These are phyloP conservation scores for Calonectria henricotiae DNA, from an alignment of 2,329 filamentous ascomycete genomes.

Conservation along the genomic window DNA sequence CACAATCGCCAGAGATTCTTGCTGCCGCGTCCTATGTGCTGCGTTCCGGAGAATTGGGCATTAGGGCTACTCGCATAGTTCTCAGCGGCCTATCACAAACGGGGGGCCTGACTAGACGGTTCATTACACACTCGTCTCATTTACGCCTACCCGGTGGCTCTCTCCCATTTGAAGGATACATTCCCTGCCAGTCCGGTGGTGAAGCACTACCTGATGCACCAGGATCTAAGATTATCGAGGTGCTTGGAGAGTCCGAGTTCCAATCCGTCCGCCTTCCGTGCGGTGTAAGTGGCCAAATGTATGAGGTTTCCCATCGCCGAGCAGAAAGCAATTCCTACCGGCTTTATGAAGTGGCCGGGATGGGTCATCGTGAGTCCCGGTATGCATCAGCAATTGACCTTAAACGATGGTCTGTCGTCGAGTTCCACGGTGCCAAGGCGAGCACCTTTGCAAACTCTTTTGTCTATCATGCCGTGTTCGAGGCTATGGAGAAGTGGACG, in stretches of 20 bases:
- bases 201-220: conserved; percentile 36
- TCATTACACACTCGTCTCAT: conserved; percentile 37
- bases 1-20: conserved; percentile 41
- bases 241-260: conserved; percentile 43
- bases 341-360: conserved; percentile 41
- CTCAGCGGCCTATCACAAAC: conserved; percentile 43
- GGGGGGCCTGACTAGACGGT: conserved; percentile 37
- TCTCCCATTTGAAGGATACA: conserved; percentile 39
- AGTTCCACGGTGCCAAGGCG: conserved; percentile 37
- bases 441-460: conserved; percentile 44
- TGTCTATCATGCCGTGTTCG: conserved; percentile 45
- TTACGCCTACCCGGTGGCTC: conserved; percentile 39
- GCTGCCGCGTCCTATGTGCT: conserved; percentile 37
- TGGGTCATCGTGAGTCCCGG: conserved; percentile 43
- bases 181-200: conserved; percentile 44
- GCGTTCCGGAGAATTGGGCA: conserved; percentile 34
- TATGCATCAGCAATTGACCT: conserved; percentile 36
- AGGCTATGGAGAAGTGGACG: conserved; percentile 42
- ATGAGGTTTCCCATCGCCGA: conserved; percentile 34
- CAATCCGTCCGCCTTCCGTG: conserved; percentile 39
- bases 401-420: conserved; percentile 36
- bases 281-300: conserved; percentile 41
- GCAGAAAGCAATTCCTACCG: conserved; percentile 39
- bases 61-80: conserved; percentile 35
- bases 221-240: conserved; percentile 39